Evolutionary conservation across 1,139 yeast genomes (phyloP).

Genomic region (Geotrichum restrictum): DNA sequence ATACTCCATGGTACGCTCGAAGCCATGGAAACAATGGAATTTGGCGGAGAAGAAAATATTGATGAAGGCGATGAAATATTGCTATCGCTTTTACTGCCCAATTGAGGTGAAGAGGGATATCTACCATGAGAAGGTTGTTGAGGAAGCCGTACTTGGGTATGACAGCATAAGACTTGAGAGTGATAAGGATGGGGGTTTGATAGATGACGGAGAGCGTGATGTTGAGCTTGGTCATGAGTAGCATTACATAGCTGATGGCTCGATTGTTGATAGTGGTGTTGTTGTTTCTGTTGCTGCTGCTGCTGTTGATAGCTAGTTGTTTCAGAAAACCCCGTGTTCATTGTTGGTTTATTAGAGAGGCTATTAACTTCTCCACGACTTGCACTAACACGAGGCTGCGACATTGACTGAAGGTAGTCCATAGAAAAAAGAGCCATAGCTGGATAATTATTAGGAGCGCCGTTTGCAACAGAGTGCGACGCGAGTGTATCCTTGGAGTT

Average conservation of each 20-base stretch:
- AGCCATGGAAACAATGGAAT: conserved; percentile 6
- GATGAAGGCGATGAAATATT: background rate
- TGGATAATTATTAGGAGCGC: background rate
- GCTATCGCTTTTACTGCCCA: background rate
- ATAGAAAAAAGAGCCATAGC: background rate
- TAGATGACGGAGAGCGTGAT: background rate
- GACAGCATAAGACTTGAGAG: conserved; percentile 1
- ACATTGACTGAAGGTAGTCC: conserved; percentile 5
- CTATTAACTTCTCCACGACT: conserved; percentile 3
- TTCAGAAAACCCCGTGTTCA: too few species aligned
- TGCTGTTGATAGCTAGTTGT: background rate
- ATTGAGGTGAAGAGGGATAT: too few species aligned
- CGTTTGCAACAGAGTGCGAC: background rate
- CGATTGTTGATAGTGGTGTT: background rate
- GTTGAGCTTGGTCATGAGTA: background rate
- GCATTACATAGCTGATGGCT: background rate
- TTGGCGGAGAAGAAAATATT: conserved; percentile 1
- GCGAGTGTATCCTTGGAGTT: background rate
- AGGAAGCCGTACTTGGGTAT: background rate
- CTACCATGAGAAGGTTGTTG: too few species aligned
- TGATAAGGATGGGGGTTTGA: background rate
- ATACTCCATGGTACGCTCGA: background rate
- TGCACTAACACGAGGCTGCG: conserved; percentile 9
- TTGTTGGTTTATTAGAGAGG: background rate
- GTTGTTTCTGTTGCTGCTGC: background rate